Base-by-base conservation (phyloP, 345 rosid species). In the Hibiscus mutabilis region DNA sequence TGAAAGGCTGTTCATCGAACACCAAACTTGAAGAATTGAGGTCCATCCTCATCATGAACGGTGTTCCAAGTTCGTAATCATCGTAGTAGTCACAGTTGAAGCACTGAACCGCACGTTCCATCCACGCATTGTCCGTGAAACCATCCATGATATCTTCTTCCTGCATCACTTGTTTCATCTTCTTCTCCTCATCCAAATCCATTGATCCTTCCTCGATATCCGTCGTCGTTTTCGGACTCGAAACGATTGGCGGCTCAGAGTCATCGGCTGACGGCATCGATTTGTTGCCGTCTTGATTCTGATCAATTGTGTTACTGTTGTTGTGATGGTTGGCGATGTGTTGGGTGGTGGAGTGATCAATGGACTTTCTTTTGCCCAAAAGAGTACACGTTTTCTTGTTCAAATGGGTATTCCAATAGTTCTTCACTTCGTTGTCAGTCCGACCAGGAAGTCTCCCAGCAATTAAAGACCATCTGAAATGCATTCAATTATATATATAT, bases 341-440 rank as follows among this genome's bases (percentile, higher is more conserved):
- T 6, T 6, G 40, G 40, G 40, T 7, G 40, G 8, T 35, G 40
- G 40, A 35, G 9, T 35, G 40, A 35, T 35, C 40, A 40, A 40
- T 40, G 12, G 12, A 40, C 2, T 80, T 84, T 64, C 79, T 77
- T 80, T 76, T 80, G 42, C 77, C 82, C 15, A 57, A 13, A 44
- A 22, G 73, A 22, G 73, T 51, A 16, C 44, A 40, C 9, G 0
- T 22, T 70, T 81, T 84, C 86, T 86, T 91, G 85, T 82, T 89
- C 82, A 89, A 79, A 92, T 89, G 93, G 33, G 97, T 89, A 83
- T 92, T 89, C 97, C 96, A 92, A 73, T 89, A 89, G 88, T 92
- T 92, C 80, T 92, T 89, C 71, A 89, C 91, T 61, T 92, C 97
- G 22, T 92, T 92, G 60, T 92, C 97, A 3, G 96, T 92, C 37